Base-by-base conservation (phyloP, 2,329 filamentous ascomycete genomes). In the Pseudopyricularia javanii region DNA sequence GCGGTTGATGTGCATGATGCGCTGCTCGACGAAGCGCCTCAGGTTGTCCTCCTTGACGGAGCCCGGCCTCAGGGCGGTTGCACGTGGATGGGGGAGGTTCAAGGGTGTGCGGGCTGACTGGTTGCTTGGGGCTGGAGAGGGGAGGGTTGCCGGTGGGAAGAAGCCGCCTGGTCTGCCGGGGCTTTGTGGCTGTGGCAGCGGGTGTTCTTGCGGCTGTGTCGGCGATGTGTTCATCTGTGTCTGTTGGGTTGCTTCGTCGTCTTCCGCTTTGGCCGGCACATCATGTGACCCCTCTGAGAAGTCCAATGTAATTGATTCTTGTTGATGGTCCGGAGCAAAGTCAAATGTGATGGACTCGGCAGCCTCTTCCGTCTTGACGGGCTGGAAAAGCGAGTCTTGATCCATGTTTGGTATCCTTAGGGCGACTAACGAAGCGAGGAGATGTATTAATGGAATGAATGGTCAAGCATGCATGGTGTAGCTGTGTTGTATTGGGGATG, bases 31-130 rank as follows among this genome's bases (percentile, higher is more conserved):
- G 58, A 77, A 82, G n/a, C 76, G 68, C 45, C 80, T 70, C 9
- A 81, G 75, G 47, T 77, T 71, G 53, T 80, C 78, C 59, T 83
- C 81, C 58, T 83, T 83, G 33, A 66, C 71, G 0, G 79, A 82
- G 0, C 80, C 79, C 0, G 79, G 70, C 14, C 69, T 68, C 1
- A 85, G 62, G 0, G 79, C 68, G 33, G 70, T 74, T 22, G 67
- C 65, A 45, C 80, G 71, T 0, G 80, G 81, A 51, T 75, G 77
- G 5, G 81, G 81, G 5, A 84, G 70, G 7, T 64, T 65, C 9
- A 70, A 61, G 2, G 60, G 52, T 20, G 66, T 58, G 50, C 61
- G 61, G 40, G 68, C 67, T 7, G 78, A 78, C 12, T 72, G 61
- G 11, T 66, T 68, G 54, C 73, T 79, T 8, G 37, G 40, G 30